These are phyloP conservation scores for Leishmania braziliensis DNA, from an alignment of 208 protist genomes.

Conservation along the genomic window DNA sequence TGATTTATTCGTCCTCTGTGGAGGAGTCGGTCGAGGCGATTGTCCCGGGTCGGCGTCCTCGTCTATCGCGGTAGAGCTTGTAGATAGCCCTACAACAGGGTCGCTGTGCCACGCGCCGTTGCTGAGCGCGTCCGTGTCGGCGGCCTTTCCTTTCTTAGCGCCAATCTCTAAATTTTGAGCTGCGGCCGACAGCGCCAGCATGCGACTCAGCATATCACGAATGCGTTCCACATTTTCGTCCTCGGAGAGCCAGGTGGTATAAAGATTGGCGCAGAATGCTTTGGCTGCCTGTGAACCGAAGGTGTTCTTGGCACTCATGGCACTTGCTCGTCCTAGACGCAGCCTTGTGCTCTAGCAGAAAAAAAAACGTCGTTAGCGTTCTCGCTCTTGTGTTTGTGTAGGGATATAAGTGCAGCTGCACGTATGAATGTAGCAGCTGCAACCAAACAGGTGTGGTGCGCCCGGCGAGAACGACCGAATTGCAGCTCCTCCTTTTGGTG, in stretches of 20 bases:
- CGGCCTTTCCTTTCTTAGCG: conserved; percentile 8
- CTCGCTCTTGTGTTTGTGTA: background rate
- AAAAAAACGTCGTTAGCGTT: background rate
- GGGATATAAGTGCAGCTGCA: background rate
- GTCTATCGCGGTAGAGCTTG: conserved; percentile 3
- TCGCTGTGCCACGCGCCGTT: conserved; percentile 25
- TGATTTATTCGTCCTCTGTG: conserved; percentile 23
- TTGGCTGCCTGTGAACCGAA: conserved; percentile 56
- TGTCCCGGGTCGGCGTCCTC: conserved; percentile 6
- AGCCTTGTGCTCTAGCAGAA: background rate
- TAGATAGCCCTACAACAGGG: conserved; percentile 12
- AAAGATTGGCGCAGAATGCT: conserved; percentile 73
- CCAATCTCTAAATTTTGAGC: conserved; percentile 23
- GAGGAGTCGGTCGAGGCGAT: conserved; percentile 46
- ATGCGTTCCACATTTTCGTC: conserved; percentile 52
- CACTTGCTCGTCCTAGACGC: background rate
- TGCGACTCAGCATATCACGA: conserved; percentile 48
- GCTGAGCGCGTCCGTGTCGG: background rate
- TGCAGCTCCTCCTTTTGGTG: background rate
- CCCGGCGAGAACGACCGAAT: background rate
- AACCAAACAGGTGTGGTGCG: background rate
- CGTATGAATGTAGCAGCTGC: background rate
- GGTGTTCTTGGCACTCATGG: conserved; percentile 33
- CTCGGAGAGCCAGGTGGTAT: conserved; percentile 70
- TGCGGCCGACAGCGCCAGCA: conserved; percentile 27